Conservation (phyloP, 148 eudicot genomes). For the Arctostaphylos glauca region DNA sequence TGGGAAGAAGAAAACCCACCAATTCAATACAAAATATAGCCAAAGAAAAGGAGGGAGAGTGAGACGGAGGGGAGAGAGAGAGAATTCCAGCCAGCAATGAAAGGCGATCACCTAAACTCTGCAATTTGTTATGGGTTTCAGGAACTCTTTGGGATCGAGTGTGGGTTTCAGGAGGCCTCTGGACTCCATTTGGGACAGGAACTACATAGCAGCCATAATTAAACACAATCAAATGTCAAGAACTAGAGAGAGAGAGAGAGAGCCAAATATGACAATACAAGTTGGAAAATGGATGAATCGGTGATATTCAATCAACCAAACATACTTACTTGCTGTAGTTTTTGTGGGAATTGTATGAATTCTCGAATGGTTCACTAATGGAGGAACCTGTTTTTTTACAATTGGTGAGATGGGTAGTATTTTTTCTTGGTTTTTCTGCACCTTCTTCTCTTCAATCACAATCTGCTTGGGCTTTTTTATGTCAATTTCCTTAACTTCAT, state of each 20-base stretch:
- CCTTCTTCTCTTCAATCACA: constrained; percentile 35
- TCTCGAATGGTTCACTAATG: constrained; percentile 28
- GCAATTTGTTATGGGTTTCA: constrained; percentile 44
- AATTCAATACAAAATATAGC: neutral
- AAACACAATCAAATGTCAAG: neutral
- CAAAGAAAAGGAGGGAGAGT: neutral
- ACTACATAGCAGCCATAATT: constrained; percentile 14
- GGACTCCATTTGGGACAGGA: constrained; percentile 26
- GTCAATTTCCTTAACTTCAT: constrained; percentile 34
- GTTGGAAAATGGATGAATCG: neutral
- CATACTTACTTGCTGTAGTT: constrained; percentile 35
- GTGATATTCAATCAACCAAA: neutral
- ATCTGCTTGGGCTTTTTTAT: constrained; percentile 18
- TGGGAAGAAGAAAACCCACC: constrained; percentile 11
- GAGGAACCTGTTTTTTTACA: constrained; percentile 32
- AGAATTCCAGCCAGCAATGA: neutral
- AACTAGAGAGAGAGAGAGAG: neutral
- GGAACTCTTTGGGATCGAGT: constrained; percentile 38
- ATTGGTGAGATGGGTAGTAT: constrained; percentile 27
- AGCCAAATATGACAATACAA: neutral
- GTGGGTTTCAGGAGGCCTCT: constrained; percentile 32
- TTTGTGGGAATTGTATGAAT: constrained; percentile 30
- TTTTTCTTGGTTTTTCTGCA: constrained; percentile 22
- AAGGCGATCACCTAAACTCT: constrained; percentile 47
- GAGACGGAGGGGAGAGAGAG: neutral